These are phyloP conservation scores for Lipomyces sp. DNA, from an alignment of 805 yeast genomes.

Conservation along the genomic window DNA sequence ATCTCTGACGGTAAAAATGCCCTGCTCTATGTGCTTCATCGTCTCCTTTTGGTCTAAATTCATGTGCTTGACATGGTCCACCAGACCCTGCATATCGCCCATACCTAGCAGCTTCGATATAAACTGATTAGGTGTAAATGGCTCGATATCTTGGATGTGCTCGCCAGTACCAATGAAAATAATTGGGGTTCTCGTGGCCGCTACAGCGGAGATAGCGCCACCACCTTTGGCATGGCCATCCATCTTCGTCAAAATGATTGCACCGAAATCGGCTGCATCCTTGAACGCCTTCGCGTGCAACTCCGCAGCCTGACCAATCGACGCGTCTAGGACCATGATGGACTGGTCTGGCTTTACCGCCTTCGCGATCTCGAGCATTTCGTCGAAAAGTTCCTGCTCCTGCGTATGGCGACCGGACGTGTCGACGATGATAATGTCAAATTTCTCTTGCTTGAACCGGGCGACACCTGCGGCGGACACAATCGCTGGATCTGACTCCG, in stretches of 20 bases:
- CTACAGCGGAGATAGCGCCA: conserved; percentile 99
- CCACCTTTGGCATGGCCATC: conserved; percentile 99
- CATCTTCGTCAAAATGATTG: conserved; percentile 91
- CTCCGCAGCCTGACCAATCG: conserved; percentile 98
- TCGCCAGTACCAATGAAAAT: conserved; percentile 98
- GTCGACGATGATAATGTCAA: conserved; percentile 91
- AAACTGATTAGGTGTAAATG: conserved; percentile 84
- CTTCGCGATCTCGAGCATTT: conserved; percentile 88
- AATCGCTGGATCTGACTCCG: conserved; percentile 91
- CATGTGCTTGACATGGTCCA: conserved; percentile 88
- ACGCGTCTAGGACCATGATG: conserved; percentile 94
- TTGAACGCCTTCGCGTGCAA: conserved; percentile 91
- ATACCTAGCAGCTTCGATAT: conserved; percentile 90
- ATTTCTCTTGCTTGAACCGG: conserved; percentile 83
- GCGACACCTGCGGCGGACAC: conserved; percentile 91
- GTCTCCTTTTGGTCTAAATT: conserved; percentile 81
- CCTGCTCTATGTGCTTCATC: conserved; percentile 89
- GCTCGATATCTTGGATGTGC: conserved; percentile 88
- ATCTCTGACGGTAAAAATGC: conserved; percentile 87
- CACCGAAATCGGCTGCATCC: conserved; percentile 89
- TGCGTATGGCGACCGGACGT: conserved; percentile 98
- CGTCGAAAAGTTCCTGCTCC: conserved; percentile 84
- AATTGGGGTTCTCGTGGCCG: conserved; percentile 92
- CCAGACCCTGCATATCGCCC: conserved; percentile 89
- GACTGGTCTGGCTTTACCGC: conserved; percentile 93